Evolutionary conservation across 2,329 filamentous ascomycete genomes (phyloP).

Genomic region (Pseudonectria foliicola): DNA sequence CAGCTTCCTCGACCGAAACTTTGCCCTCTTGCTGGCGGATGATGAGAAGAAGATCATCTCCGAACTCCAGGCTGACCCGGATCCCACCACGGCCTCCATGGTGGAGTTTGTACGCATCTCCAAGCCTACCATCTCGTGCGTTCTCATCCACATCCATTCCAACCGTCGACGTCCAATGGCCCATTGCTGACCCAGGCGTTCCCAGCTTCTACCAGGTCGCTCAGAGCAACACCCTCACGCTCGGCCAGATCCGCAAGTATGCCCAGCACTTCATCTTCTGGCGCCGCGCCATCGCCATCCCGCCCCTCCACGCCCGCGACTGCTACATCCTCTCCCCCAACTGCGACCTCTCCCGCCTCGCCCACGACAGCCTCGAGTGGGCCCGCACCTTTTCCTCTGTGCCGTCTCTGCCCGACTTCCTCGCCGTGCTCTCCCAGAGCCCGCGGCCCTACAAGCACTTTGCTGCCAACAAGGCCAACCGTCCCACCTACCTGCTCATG

Average conservation of each 20-base stretch:
- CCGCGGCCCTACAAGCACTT: slow-evolving; percentile 78
- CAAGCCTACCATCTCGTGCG: slow-evolving; percentile 58
- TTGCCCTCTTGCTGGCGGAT: slow-evolving; percentile 76
- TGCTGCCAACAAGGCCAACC: slow-evolving; percentile 81
- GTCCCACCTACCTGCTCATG: slow-evolving; percentile 81
- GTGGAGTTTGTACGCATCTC: slow-evolving; percentile 74
- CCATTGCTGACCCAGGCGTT: slow-evolving; percentile 2
- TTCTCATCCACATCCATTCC: slow-evolving; percentile 6
- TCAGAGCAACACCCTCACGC: slow-evolving; percentile 62
- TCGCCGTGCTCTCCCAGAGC: slow-evolving; percentile 72
- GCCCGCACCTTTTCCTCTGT: slow-evolving; percentile 74
- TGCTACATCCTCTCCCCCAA: slow-evolving; percentile 90
- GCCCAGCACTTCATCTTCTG: slow-evolving; percentile 94
- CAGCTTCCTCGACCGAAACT: slow-evolving; percentile 72
- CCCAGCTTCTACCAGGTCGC: slow-evolving; percentile 61
- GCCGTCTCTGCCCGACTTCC: slow-evolving; percentile 76
- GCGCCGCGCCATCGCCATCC: slow-evolving; percentile 85
- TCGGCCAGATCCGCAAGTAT: slow-evolving; percentile 77
- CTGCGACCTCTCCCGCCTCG: slow-evolving; percentile 67
- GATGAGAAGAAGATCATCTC: slow-evolving; percentile 69
- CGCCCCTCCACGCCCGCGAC: slow-evolving; percentile 82
- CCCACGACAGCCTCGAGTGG: slow-evolving; percentile 64
- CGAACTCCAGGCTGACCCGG: slow-evolving; percentile 69
- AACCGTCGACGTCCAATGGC: background rate
- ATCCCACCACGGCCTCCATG: slow-evolving; percentile 68